Conservation (phyloP, 176 grass and related monocot species). For the Oryza rufipogon region DNA sequence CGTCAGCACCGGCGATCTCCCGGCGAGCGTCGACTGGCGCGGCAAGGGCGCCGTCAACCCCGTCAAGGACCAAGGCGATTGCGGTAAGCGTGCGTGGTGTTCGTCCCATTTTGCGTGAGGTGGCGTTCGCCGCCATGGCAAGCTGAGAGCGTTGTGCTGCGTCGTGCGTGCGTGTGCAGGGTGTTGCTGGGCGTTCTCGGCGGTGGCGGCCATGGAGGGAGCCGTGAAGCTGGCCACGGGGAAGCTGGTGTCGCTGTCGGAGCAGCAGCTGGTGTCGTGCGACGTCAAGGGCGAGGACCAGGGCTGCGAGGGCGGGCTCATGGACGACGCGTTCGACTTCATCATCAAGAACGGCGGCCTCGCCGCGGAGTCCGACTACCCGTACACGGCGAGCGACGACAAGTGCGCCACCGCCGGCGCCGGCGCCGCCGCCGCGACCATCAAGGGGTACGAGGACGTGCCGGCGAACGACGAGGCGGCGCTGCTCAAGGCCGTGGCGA, state of each 20-base stretch:
- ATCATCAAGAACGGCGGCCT: slow-evolving; percentile 22
- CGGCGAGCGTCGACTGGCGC: slow-evolving; percentile 9
- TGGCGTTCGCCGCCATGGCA: no score
- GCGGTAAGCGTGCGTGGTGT: not conserved
- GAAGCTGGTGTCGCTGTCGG: slow-evolving; percentile 29
- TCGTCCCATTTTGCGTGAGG: no score
- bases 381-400: not conserved
- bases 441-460: not conserved
- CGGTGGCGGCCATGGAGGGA: slow-evolving; percentile 37
- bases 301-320: not conserved
- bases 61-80: not conserved
- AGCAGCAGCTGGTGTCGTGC: slow-evolving; percentile 43
- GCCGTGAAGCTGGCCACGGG: slow-evolving; percentile 28
- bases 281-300: not conserved
- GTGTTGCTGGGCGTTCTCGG: slow-evolving; percentile 59
- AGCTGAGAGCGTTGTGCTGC: not conserved
- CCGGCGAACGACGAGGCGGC: not conserved
- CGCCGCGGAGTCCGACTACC: slow-evolving; percentile 29
- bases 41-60: not conserved
- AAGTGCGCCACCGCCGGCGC: not conserved
- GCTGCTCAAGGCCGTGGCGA: slow-evolving; percentile 6
- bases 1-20: not conserved
- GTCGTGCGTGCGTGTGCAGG: slow-evolving; percentile 10
- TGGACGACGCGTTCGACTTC: slow-evolving; percentile 24
- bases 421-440: not conserved